Evolutionary conservation across 371 early-diverging fungal genomes (phyloP), one percentile per base, ranked within the genome.

Genomic region (Mucor saturninus): DNA sequence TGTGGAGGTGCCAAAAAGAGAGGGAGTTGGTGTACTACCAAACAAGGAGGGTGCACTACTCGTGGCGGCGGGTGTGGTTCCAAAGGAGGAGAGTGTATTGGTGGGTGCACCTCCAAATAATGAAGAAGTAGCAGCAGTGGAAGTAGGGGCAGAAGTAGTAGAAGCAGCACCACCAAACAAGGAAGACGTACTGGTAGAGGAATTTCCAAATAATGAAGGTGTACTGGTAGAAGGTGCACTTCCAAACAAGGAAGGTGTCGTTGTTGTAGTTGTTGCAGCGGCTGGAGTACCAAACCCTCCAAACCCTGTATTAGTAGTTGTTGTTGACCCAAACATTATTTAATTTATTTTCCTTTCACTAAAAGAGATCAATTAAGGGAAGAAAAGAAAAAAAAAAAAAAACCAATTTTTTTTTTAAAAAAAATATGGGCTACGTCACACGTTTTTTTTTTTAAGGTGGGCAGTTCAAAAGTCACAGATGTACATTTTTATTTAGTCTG

Each of bases 221-320:
- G 52, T 51, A 4, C 32, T 31, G 32, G 52, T 32, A 31, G 52
- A 7, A 5, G 15, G 15, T 51, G 52, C 52, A 54, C 38, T 21
- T 9, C 49, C 49, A 54, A 54, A 54, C 3, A 45, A 32, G 13
- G 56, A 15, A 29, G 29, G 38, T 26, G 29, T 2, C 26, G 55
- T 55, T 10, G 55, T 40, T 11, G 14, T 39, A 3, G 26, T 40
- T 10, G 42, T 29, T 2, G 42, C 2, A 56, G 56, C 15, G 7
- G 30, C 5, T n/a, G 57, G 35, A 57, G 59, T 26, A 28, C 61
- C 61, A 54, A 61, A 61, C n/a, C 42, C 14, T 14, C n/a, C 45
- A 51, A 42, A 42, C 13, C 35, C 35, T 30, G 54, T 53, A 10
- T 39, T 52, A 35, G 21, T 21, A 21, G 54, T 35, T 40, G 29